A percentile compares a stretch with the other conserved stretches of the same genome.
Conservation (phyloP, 2,329 filamentous ascomycete genomes). For the Laburnicola sp. region DNA sequence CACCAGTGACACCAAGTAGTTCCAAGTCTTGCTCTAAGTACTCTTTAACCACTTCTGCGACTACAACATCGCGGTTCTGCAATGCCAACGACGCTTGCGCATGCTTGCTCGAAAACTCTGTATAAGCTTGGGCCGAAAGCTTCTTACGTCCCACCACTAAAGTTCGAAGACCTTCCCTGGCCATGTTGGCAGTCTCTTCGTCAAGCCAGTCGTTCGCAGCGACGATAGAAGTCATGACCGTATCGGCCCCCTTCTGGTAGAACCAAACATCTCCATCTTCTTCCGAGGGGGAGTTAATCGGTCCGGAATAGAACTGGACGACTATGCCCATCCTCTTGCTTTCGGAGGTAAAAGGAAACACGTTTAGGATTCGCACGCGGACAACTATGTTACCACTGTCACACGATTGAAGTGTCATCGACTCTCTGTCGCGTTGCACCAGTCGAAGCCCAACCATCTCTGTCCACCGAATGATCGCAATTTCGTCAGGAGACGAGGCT, state of each 20-base stretch:
- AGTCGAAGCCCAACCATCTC: constrained; percentile 87
- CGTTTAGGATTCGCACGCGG: constrained; percentile 83
- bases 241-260: constrained; percentile 97
- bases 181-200: constrained; percentile 99
- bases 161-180: constrained; percentile 89
- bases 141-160: constrained; percentile 92
- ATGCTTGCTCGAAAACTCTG: constrained; percentile 74
- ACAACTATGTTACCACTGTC: constrained; percentile 75
- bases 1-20: constrained; percentile 93
- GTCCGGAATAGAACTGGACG: constrained; percentile 70
- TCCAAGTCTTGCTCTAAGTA: constrained; percentile 88
- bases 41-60: constrained; percentile 77
- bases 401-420: constrained; percentile 78
- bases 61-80: constrained; percentile 75
- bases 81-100: constrained; percentile 80
- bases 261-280: constrained; percentile 88
- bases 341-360: constrained; percentile 97
- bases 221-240: constrained; percentile 96
- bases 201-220: constrained; percentile 97
- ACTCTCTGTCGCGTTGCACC: constrained; percentile 81
- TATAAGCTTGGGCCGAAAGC: constrained; percentile 76
- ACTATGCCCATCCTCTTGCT: constrained; percentile 98
- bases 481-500: constrained; percentile 95
- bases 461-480: constrained; percentile 95
- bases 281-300: constrained; percentile 48